These are phyloP conservation scores for Musa schizocarpa DNA, from an alignment of 176 grass and related monocot species.

Conservation along the genomic window DNA sequence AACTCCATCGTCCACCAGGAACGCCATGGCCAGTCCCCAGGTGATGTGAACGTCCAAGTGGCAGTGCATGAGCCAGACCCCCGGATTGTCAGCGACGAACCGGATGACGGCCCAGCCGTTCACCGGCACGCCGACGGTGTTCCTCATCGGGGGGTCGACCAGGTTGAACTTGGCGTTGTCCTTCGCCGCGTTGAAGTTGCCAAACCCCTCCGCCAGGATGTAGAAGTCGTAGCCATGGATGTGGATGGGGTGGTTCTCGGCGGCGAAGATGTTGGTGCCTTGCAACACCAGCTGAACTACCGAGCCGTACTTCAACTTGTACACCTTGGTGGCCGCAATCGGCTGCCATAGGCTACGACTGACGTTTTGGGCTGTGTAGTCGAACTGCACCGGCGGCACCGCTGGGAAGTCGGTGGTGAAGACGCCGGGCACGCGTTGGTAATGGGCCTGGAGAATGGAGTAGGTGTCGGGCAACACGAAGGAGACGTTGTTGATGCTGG, in stretches of 20 bases:
- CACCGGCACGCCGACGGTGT: conserved; percentile 77
- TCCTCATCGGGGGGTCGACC: conserved; percentile 66
- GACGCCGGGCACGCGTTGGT: conserved; percentile 29
- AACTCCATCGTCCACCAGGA: conserved; percentile 65
- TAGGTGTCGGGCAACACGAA: conserved; percentile 55
- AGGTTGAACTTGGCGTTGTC: conserved; percentile 72
- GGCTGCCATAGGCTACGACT: conserved; percentile 72
- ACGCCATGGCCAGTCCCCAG: conserved; percentile 93
- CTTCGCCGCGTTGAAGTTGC: conserved; percentile 51
- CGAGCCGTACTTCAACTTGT: conserved; percentile 63
- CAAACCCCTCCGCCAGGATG: conserved; percentile 65
- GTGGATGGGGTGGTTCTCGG: conserved; percentile 94
- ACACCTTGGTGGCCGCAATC: conserved; percentile 46
- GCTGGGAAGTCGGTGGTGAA: conserved; percentile 77
- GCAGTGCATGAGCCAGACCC: conserved; percentile 96
- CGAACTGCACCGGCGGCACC: conserved; percentile 54
- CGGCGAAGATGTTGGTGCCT: conserved; percentile 80
- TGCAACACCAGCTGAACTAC: conserved; percentile 79
- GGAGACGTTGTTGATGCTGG: conserved; percentile 91
- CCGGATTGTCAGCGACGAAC: conserved; percentile 74
- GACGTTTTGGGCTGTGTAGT: conserved; percentile 77
- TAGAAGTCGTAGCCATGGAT: conserved; percentile 91
- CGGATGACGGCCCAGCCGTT: conserved; percentile 88
- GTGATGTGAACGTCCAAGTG: conserved; percentile 87
- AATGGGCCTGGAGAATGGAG: conserved; percentile 74